Conservation (phyloP, 441 rosid genomes). For the Lepidium campestre region DNA sequence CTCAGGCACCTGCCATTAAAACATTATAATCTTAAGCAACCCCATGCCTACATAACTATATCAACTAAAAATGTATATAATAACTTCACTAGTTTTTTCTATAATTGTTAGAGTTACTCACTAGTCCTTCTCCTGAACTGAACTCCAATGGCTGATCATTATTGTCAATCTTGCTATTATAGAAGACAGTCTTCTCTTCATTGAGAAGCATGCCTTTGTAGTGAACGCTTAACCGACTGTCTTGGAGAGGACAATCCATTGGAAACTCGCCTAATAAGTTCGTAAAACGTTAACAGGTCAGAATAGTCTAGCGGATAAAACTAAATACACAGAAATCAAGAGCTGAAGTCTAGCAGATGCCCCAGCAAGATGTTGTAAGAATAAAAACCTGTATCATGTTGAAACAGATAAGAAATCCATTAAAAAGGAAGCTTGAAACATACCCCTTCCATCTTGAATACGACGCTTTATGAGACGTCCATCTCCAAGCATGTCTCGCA, state of each 20-base stretch:
- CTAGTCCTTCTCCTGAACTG: constrained; percentile 95
- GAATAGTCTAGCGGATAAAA: constrained; percentile 8
- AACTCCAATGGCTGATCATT: constrained; percentile 84
- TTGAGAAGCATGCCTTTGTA: constrained; percentile 88
- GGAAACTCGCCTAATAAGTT: constrained; percentile 72
- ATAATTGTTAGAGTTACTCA: constrained; percentile 30
- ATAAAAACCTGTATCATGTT: neutral
- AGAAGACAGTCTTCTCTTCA: constrained; percentile 68
- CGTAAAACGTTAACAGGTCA: constrained; percentile 6
- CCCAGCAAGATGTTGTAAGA: neutral
- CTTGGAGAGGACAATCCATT: constrained; percentile 99
- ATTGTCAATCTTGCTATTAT: constrained; percentile 72
- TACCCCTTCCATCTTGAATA: constrained; percentile 87
- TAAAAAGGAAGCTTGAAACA: neutral
- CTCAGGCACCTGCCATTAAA: constrained; percentile 70
- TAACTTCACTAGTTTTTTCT: neutral
- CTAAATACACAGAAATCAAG: constrained; percentile 1
- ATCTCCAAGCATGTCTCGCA: constrained; percentile 98
- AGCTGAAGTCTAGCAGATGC: neutral
- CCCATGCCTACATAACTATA: neutral
- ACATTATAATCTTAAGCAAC: constrained; percentile 1
- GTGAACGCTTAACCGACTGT: constrained; percentile 76
- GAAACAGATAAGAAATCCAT: neutral
- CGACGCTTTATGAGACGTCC: constrained; percentile 95
- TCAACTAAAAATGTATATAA: neutral